Conservation (phyloP, 2,329 filamentous ascomycete species). For the Fusarium cyanostomum region DNA sequence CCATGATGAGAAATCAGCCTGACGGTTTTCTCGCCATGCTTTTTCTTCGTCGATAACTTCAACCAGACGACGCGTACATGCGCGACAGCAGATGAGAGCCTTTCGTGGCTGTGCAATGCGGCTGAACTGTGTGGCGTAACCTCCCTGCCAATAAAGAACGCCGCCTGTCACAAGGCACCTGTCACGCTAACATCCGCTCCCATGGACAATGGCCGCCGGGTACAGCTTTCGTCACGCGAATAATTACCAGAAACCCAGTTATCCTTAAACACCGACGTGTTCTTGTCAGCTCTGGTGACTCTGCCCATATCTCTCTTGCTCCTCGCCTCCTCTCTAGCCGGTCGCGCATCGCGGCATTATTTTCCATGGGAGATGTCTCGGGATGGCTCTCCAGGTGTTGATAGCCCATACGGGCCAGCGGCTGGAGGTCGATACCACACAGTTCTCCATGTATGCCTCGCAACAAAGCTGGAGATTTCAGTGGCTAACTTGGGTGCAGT, state of each 20-base stretch:
- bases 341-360: constrained; percentile 43
- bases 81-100: background rate
- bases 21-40: background rate
- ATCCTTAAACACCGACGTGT: constrained; percentile 16
- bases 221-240: constrained; percentile 43
- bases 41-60: background rate
- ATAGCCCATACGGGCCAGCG: constrained; percentile 93
- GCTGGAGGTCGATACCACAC: constrained; percentile 79
- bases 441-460: constrained; percentile 72
- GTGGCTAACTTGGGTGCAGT: constrained; percentile 53
- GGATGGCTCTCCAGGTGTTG: constrained; percentile 90
- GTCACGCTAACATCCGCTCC: constrained; percentile 46
- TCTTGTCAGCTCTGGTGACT: constrained; percentile 23
- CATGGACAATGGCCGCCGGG: constrained; percentile 29
- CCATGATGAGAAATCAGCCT: constrained; percentile 36
- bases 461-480: background rate
- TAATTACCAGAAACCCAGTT: constrained; percentile 22
- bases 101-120: constrained; percentile 30
- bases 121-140: constrained; percentile 28
- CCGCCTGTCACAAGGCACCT: constrained; percentile 45
- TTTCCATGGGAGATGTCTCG: constrained; percentile 60
- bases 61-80: constrained; percentile 15
- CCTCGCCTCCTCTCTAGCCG: constrained; percentile 19
- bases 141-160: constrained; percentile 29
- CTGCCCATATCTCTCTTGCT: constrained; percentile 22